These are phyloP conservation scores for Fragaria vesca DNA, from an alignment of 306 rosid genomes.

Conservation along the genomic window DNA sequence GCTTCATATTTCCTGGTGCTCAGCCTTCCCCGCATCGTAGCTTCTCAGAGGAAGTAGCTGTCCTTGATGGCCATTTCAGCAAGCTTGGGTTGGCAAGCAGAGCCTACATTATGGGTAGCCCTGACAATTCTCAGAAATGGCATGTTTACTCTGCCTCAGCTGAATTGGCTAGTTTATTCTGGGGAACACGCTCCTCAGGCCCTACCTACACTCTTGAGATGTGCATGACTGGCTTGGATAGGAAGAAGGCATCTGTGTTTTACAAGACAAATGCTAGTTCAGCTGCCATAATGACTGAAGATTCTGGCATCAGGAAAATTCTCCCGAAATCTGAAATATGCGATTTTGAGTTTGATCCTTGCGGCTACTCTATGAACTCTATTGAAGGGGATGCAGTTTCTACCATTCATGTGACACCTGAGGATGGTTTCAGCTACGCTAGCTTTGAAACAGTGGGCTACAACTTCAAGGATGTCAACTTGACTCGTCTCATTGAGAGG, in stretches of 20 bases:
- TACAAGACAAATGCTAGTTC: conserved; percentile 49
- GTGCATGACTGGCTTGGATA: conserved; percentile 89
- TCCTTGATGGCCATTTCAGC: conserved; percentile 65
- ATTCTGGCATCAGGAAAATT: conserved; percentile 76
- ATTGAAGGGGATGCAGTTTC: conserved; percentile 80
- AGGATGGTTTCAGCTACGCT: conserved; percentile 95
- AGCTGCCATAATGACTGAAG: conserved; percentile 59
- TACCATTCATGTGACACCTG: conserved; percentile 91
- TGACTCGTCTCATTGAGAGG: conserved; percentile 58
- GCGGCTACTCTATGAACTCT: conserved; percentile 94
- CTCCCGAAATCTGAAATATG: conserved; percentile 79
- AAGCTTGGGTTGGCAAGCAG: conserved; percentile 65
- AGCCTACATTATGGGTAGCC: conserved; percentile 68
- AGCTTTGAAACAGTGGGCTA: conserved; percentile 92
- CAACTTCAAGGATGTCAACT: conserved; percentile 36
- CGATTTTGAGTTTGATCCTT: conserved; percentile 91
- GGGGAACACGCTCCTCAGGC: conserved; percentile 30
- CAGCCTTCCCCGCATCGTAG: conserved; percentile 82
- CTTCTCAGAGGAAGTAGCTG: conserved; percentile 75
- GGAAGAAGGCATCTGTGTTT: conserved; percentile 71
- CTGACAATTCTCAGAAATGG: conserved; percentile 63
- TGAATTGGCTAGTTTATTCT: conserved; percentile 21
- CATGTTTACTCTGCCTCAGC: conserved; percentile 83
- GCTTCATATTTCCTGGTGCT: conserved; percentile 84
- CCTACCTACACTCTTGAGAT: conserved; percentile 71